phyloP scores from a whole-genome alignment of 1,284 basidiomycete species.

The Ceratobasidium sp. region DNA sequence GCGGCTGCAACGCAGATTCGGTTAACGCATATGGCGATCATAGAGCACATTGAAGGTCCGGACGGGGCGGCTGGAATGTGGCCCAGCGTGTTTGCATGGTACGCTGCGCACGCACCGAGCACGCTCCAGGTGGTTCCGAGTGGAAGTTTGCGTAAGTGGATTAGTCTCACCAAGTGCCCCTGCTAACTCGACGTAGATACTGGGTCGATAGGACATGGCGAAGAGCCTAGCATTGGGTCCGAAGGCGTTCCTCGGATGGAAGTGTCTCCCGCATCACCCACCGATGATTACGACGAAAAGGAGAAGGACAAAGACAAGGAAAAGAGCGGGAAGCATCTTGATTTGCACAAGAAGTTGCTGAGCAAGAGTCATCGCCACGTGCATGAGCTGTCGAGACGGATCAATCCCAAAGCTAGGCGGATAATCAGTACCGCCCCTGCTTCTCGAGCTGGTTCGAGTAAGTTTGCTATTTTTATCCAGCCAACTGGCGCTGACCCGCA shows the following conservation, averaged over 20 bases:
- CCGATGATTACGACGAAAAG: slow-evolving; percentile 13
- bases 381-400: slow-evolving; percentile 74
- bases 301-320: slow-evolving; percentile 25
- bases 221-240: background rate
- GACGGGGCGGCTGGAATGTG: slow-evolving; percentile 85
- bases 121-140: background rate
- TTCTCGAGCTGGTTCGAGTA: slow-evolving; percentile 70
- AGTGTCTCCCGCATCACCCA: slow-evolving; percentile 29
- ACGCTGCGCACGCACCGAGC: slow-evolving; percentile 31
- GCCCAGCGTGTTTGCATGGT: slow-evolving; percentile 88
- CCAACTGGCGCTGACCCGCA: slow-evolving; percentile 39
- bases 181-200: background rate
- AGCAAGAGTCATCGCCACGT: slow-evolving; percentile 74
- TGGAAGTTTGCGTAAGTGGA: slow-evolving; percentile 18
- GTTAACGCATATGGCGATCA: slow-evolving; percentile 84
- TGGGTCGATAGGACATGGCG: slow-evolving; percentile 16
- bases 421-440: slow-evolving; percentile 59
- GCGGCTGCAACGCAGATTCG: slow-evolving; percentile 84
- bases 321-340: slow-evolving; percentile 25
- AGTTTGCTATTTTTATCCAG: slow-evolving; percentile 23
- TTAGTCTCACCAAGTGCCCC: background rate
- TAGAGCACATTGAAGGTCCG: slow-evolving; percentile 85
- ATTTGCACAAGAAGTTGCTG: slow-evolving; percentile 53
- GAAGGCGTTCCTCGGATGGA: slow-evolving; percentile 19
- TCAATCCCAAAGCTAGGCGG: slow-evolving; percentile 70